phyloP scores from a whole-genome alignment of 75 land plant genomes.

The Pinus albicaulis region DNA sequence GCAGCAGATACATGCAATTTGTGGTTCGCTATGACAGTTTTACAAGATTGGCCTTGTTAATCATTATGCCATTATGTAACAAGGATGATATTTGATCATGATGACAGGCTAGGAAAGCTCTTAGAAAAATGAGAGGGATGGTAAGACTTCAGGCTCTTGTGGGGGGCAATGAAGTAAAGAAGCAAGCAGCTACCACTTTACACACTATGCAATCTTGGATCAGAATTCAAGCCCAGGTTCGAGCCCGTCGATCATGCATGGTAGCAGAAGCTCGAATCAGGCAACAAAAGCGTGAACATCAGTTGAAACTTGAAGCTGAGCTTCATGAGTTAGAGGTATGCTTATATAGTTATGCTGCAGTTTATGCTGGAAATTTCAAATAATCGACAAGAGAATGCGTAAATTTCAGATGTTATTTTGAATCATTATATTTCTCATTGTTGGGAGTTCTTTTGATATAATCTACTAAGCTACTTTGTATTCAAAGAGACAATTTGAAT shows the following conservation, averaged over 20 bases:
- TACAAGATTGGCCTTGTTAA: not conserved
- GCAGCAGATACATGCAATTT: not conserved
- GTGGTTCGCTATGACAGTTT: not conserved
- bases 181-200: conserved; percentile 49
- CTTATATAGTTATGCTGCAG: not conserved
- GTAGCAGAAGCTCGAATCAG: conserved; percentile 48
- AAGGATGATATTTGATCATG: not conserved
- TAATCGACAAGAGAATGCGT: not conserved
- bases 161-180: conserved; percentile 20
- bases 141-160: conserved; percentile 37
- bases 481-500: not conserved
- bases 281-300: conserved; percentile 63
- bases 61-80: not conserved
- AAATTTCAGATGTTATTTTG: not conserved
- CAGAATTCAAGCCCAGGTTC: conserved; percentile 43
- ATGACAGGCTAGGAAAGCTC: conserved; percentile 53
- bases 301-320: conserved; percentile 66
- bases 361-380: not conserved
- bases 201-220: conserved; percentile 51
- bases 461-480: conserved; percentile 1
- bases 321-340: conserved; percentile 68
- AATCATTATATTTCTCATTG: not conserved
- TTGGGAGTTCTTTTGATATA: not conserved
- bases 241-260: conserved; percentile 58
- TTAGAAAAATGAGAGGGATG: conserved; percentile 38